Evolutionary conservation across 306 rosid species (phyloP).

Genomic region (Macrotyloma uniflorum): DNA sequence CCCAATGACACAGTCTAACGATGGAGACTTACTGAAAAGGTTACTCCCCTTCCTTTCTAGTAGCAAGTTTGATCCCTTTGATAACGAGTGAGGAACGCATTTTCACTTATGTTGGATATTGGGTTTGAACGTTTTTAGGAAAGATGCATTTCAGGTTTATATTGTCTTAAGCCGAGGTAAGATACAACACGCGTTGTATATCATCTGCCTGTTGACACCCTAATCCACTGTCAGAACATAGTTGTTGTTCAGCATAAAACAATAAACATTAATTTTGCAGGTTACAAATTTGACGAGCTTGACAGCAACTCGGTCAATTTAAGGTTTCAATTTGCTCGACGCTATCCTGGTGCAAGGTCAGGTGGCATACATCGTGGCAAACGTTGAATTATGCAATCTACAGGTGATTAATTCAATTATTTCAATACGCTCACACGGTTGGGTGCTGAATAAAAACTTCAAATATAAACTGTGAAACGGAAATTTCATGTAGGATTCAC

Average conservation of each 20-base stretch:
- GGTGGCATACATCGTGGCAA: constrained; percentile 96
- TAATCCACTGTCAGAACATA: constrained; percentile 55
- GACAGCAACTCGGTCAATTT: constrained; percentile 92
- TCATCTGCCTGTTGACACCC: constrained; percentile 58
- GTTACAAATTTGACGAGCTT: constrained; percentile 96
- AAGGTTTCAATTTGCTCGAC: constrained; percentile 99
- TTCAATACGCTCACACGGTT: constrained; percentile 51
- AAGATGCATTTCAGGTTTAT: constrained; percentile 45
- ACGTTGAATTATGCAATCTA: constrained; percentile 70
- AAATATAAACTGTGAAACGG: constrained; percentile 49
- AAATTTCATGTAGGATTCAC: constrained; percentile 82
- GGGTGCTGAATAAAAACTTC: constrained; percentile 48
- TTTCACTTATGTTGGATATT: constrained; percentile 39
- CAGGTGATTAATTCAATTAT: constrained; percentile 72
- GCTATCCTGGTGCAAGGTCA: constrained; percentile 98
- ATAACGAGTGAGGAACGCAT: constrained; percentile 37
- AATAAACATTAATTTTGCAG: constrained; percentile 94
- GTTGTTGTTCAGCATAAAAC: constrained; percentile 67
- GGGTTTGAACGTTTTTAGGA: constrained; percentile 49
- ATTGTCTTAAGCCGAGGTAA: constrained; percentile 48
- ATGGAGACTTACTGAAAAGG: constrained; percentile 31
- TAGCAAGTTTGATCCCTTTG: constrained; percentile 32
- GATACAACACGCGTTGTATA: constrained; percentile 49
- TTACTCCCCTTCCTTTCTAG: constrained; percentile 25
- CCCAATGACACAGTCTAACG: constrained; percentile 13